These are phyloP conservation scores for Apiospora sp. DNA, from an alignment of 2,329 filamentous ascomycete genomes.

Conservation along the genomic window DNA sequence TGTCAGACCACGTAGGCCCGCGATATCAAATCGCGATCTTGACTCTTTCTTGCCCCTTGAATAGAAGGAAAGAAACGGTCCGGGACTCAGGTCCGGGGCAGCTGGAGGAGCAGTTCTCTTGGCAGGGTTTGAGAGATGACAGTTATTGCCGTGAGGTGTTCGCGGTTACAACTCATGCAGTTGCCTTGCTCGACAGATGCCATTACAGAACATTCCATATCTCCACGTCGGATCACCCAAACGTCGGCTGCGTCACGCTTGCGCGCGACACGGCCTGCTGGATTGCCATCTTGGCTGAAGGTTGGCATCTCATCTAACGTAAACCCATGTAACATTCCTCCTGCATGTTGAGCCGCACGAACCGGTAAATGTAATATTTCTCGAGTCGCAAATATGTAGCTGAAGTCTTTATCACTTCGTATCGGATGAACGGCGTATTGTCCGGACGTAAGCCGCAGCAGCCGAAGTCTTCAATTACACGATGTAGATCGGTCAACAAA, in stretches of 20 bases:
- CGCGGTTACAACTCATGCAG: not conserved
- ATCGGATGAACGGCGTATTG: not conserved
- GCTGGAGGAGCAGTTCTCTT: not conserved
- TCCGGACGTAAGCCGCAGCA: not conserved
- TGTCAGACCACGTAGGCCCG: conserved; percentile 5
- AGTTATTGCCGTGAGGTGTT: not conserved
- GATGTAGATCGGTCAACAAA: not conserved
- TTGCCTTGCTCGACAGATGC: not conserved
- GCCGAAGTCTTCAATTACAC: not conserved
- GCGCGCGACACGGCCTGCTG: not conserved
- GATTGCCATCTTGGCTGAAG: not conserved
- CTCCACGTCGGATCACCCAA: not conserved
- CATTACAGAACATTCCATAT: not conserved
- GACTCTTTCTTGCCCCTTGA: not conserved
- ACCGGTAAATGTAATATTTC: not conserved
- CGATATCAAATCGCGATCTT: conserved; percentile 13
- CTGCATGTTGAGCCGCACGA: not conserved
- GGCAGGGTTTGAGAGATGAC: not conserved
- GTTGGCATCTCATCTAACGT: conserved; percentile 1
- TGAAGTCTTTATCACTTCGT: not conserved
- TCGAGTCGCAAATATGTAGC: not conserved
- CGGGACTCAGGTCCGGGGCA: not conserved
- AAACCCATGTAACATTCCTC: not conserved
- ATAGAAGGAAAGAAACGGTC: not conserved
- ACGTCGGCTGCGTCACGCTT: not conserved